These are phyloP conservation scores for Cynanchum wilfordii DNA, from an alignment of 257 asterid species.

Conservation along the genomic window DNA sequence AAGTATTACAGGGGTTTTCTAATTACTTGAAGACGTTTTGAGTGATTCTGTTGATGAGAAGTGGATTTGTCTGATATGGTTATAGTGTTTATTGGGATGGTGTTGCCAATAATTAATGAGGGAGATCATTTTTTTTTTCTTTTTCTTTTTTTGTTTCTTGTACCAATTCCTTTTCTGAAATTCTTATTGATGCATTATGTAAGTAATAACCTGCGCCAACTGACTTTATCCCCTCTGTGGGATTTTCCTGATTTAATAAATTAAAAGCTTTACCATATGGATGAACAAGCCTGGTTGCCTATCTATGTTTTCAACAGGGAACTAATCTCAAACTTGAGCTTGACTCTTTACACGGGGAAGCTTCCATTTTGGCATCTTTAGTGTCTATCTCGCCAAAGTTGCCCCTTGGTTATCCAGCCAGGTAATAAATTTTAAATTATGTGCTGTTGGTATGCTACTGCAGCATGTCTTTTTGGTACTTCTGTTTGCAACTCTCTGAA, in stretches of 20 bases:
- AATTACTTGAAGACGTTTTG: neutral
- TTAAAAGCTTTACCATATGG: too few relatives aligned
- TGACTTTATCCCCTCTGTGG: neutral
- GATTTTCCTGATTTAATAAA: neutral
- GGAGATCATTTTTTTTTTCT: neutral
- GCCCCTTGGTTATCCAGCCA: constrained; percentile 96
- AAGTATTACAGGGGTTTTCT: too few relatives aligned
- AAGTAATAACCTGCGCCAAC: neutral
- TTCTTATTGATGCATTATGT: neutral
- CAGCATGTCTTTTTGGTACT: neutral
- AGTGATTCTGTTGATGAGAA: neutral
- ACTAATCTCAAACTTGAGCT: constrained; percentile 66
- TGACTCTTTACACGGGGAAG: constrained; percentile 84
- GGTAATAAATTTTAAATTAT: constrained; percentile 37
- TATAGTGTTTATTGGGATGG: neutral
- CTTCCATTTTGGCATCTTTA: constrained; percentile 85
- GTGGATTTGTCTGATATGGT: neutral
- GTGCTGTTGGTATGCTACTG: neutral
- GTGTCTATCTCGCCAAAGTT: constrained; percentile 81
- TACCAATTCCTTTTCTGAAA: neutral
- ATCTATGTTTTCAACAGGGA: constrained; percentile 40
- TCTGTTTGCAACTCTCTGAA: neutral
- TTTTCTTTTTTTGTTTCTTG: neutral
- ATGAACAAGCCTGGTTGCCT: neutral
- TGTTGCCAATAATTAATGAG: neutral